phyloP scores from a whole-genome alignment of 2,329 filamentous ascomycete genomes.

The Beauveria australis region DNA sequence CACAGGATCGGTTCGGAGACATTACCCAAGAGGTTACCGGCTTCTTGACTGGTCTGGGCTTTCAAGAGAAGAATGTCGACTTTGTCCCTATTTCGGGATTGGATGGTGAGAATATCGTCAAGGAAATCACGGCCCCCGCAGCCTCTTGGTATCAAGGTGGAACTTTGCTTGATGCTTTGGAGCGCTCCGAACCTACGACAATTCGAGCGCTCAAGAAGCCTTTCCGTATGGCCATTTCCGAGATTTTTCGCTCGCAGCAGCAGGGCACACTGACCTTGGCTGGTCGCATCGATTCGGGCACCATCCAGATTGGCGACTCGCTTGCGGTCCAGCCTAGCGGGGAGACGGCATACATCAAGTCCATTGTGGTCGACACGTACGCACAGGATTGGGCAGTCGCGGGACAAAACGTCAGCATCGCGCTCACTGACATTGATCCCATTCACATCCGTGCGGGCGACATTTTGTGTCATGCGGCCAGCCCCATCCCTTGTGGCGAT shows the following conservation, averaged over 20 bases:
- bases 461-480: conserved; percentile 65
- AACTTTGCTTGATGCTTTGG: conserved; percentile 76
- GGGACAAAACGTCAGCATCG: conserved; percentile 79
- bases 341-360: conserved; percentile 74
- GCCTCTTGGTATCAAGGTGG: conserved; percentile 73
- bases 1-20: conserved; percentile 70
- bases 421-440: conserved; percentile 76
- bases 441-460: conserved; percentile 77
- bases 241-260: conserved; percentile 73
- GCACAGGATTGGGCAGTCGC: conserved; percentile 82
- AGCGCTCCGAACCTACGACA: conserved; percentile 66
- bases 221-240: conserved; percentile 76
- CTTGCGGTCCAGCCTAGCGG: conserved; percentile 73
- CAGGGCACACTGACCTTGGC: conserved; percentile 78
- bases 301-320: conserved; percentile 73
- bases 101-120: conserved; percentile 76
- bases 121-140: conserved; percentile 43
- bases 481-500: conserved; percentile 62
- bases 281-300: conserved; percentile 78
- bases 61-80: conserved; percentile 69
- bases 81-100: conserved; percentile 90
- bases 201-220: conserved; percentile 64
- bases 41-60: conserved; percentile 76
- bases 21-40: conserved; percentile 76
- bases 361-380: conserved; percentile 67